phyloP scores from a whole-genome alignment of 2,329 filamentous ascomycete genomes.

The Aspergillus novoparasiticus region DNA sequence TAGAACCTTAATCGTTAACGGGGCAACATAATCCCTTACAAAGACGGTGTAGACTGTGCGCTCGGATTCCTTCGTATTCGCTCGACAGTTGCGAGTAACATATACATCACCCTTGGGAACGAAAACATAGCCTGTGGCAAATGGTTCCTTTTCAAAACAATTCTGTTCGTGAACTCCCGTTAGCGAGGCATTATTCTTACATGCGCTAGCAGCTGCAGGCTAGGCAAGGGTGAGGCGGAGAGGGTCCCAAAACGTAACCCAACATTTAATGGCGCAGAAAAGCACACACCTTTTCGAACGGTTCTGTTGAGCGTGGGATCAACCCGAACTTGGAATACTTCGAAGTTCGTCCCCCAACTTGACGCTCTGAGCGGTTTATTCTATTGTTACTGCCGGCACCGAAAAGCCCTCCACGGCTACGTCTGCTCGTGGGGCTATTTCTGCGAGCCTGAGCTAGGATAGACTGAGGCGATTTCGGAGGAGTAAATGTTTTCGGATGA shows the following conservation, averaged over 20 bases:
- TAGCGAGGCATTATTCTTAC: neutral
- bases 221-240: neutral
- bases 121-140: slow-evolving; percentile 40
- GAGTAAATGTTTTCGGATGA: slow-evolving; percentile 10
- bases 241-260: neutral
- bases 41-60: slow-evolving; percentile 41
- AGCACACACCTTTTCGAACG: slow-evolving; percentile 30
- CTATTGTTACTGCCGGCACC: slow-evolving; percentile 8
- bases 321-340: slow-evolving; percentile 19
- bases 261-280: neutral
- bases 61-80: slow-evolving; percentile 35
- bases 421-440: slow-evolving; percentile 12
- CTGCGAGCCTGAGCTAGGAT: slow-evolving; percentile 17
- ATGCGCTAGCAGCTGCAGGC: slow-evolving; percentile 12
- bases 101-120: slow-evolving; percentile 47
- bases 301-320: slow-evolving; percentile 28
- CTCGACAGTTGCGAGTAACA: slow-evolving; percentile 46
- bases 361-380: neutral
- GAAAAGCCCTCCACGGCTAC: slow-evolving; percentile 2
- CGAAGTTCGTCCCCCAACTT: slow-evolving; percentile 3
- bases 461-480: slow-evolving; percentile 18
- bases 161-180: slow-evolving; percentile 28
- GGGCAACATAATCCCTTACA: slow-evolving; percentile 27
- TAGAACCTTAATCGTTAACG: slow-evolving; percentile 6
- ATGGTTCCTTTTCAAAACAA: slow-evolving; percentile 29